Conservation (phyloP, 257 asterid species). For the Solanum commersonii region DNA sequence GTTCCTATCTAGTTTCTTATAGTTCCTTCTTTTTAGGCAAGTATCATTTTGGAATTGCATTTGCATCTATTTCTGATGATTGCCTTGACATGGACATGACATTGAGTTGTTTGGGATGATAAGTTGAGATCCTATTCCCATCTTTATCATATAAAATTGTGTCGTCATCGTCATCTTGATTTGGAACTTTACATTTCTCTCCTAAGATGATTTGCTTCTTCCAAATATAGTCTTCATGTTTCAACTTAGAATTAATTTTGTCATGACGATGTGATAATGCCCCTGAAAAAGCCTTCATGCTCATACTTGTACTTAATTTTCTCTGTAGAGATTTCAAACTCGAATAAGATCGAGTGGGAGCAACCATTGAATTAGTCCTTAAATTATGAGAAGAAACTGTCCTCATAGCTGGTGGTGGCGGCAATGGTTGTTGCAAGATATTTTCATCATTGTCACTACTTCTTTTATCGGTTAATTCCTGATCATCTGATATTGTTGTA, state of each 20-base stretch:
- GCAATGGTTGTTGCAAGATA: constrained; percentile 10
- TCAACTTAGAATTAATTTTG: constrained; percentile 24
- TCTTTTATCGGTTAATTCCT: background rate
- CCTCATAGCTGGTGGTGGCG: constrained; percentile 28
- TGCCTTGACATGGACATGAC: constrained; percentile 10
- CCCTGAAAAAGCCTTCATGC: constrained; percentile 27
- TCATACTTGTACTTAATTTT: constrained; percentile 39
- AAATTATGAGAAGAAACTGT: constrained; percentile 1
- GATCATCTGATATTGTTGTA: background rate
- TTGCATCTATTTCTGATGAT: background rate
- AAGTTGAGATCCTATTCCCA: constrained; percentile 45
- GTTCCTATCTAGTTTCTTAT: background rate
- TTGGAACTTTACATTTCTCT: constrained; percentile 66
- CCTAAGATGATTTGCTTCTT: constrained; percentile 79
- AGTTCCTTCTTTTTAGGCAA: background rate
- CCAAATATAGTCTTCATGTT: constrained; percentile 80
- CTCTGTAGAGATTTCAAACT: background rate
- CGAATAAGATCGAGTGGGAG: constrained; percentile 12
- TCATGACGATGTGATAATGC: background rate
- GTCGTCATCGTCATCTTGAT: constrained; percentile 30
- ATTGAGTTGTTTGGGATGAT: constrained; percentile 29
- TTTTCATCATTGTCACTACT: background rate
- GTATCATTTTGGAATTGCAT: constrained; percentile 1
- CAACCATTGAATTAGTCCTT: background rate
- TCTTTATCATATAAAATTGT: constrained; percentile 48